Evolutionary conservation across 1,284 basidiomycete genomes (phyloP).

Genomic region (Porogramme epimiltina): DNA sequence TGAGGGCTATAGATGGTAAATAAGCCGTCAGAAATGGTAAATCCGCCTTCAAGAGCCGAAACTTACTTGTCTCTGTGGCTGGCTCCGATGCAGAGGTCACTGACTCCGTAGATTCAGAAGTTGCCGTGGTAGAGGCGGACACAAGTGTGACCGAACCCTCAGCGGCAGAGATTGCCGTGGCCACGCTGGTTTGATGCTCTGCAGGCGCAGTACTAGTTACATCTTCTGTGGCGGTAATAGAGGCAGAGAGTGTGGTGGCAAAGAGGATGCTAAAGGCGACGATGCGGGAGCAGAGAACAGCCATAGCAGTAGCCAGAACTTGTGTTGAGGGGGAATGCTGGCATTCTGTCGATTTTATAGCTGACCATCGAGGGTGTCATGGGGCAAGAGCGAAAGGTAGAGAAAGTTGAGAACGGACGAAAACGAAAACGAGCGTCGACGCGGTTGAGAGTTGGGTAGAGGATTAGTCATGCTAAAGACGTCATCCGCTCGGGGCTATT

Average conservation of each 20-base stretch:
- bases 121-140: background rate
- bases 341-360: too few relatives aligned
- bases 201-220: constrained; percentile 1
- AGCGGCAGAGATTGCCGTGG: background rate
- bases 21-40: too few relatives aligned
- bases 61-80: constrained; percentile 11
- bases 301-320: constrained; percentile 6
- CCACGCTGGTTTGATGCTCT: background rate
- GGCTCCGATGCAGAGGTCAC: constrained; percentile 2
- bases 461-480: too few relatives aligned
- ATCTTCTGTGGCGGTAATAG: constrained; percentile 1
- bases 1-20: constrained; percentile 14
- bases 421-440: too few relatives aligned
- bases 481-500: too few relatives aligned
- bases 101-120: constrained; percentile 4
- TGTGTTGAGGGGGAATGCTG: too few relatives aligned
- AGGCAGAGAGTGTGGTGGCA: constrained; percentile 10
- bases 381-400: too few relatives aligned
- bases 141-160: too few relatives aligned
- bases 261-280: constrained; percentile 17
- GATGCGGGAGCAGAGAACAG: constrained; percentile 15
- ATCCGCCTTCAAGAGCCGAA: background rate
- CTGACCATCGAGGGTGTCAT: too few relatives aligned
- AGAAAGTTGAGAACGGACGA: too few relatives aligned
- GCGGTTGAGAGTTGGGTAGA: too few relatives aligned